Conservation (phyloP, 2,329 filamentous ascomycete species). For the Penicillium sp. region DNA sequence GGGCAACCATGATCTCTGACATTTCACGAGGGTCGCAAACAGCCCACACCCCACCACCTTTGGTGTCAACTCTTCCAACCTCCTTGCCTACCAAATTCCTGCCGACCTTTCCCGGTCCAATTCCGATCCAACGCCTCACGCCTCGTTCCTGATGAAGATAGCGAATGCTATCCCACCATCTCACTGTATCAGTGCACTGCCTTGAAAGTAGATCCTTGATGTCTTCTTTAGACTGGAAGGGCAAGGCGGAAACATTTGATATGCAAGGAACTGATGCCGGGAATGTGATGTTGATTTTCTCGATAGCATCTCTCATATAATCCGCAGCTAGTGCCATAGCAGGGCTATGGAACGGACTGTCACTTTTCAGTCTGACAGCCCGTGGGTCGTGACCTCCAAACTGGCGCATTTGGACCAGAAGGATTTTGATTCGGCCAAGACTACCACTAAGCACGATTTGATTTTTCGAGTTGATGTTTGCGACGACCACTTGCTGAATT, state of each 20-base stretch:
- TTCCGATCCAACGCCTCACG: conserved; percentile 82
- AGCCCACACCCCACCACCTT: conserved; percentile 90
- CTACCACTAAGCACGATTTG: conserved; percentile 92
- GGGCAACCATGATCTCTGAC: conserved; percentile 62
- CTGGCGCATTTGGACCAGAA: conserved; percentile 80
- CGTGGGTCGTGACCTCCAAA: conserved; percentile 90
- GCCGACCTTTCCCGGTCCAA: conserved; percentile 91
- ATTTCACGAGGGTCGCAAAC: conserved; percentile 77
- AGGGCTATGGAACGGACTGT: conserved; percentile 86
- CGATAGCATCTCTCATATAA: conserved; percentile 68
- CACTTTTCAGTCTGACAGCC: conserved; percentile 79
- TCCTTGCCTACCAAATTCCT: conserved; percentile 93
- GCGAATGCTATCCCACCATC: conserved; percentile 90
- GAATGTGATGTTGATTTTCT: conserved; percentile 65
- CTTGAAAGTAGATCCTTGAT: conserved; percentile 75
- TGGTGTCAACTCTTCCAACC: conserved; percentile 77
- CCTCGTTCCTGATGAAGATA: conserved; percentile 82
- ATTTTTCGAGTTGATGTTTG: conserved; percentile 93
- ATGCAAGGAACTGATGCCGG: conserved; percentile 74
- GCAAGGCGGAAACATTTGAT: conserved; percentile 79
- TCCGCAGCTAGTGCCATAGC: conserved; percentile 83
- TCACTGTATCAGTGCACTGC: conserved; percentile 85
- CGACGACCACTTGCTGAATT: conserved; percentile 83
- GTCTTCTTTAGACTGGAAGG: conserved; percentile 70
- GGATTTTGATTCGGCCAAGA: conserved; percentile 74